phyloP scores from a whole-genome alignment of 176 grass and related monocot genomes.

The Pontederia paniculata region DNA sequence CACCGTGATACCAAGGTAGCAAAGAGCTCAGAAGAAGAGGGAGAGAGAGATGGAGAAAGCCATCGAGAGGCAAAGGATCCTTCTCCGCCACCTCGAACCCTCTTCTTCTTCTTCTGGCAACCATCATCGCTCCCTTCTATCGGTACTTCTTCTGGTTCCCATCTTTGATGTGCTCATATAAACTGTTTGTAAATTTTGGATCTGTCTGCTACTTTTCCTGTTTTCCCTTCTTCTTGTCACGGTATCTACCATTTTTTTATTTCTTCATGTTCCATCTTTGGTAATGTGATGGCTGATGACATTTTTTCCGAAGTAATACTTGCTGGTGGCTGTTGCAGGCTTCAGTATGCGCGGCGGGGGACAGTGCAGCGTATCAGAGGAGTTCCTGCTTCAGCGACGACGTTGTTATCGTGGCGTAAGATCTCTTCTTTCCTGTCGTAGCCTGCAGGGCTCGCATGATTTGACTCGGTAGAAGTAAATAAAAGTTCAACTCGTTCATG shows the following conservation, averaged over 20 bases:
- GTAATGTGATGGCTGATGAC: no score
- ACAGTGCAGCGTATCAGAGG: constrained; percentile 41
- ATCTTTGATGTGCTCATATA: constrained; percentile 12
- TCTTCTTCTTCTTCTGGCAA: background rate
- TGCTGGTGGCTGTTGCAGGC: constrained; percentile 26
- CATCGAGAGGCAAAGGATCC: constrained; percentile 64
- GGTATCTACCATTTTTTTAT: no score
- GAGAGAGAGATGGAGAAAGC: constrained; percentile 63
- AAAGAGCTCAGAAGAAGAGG: background rate
- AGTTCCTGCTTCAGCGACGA: constrained; percentile 58
- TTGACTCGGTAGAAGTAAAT: no score
- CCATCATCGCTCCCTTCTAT: constrained; percentile 12
- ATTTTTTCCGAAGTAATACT: background rate
- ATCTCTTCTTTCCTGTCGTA: background rate
- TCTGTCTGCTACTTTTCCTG: no score
- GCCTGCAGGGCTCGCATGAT: no score
- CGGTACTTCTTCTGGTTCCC: constrained; percentile 9
- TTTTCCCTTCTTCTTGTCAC: no score
- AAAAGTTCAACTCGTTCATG: no score
- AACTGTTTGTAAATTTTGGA: no score
- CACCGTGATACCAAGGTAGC: no score
- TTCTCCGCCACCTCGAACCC: constrained; percentile 62
- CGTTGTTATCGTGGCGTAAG: constrained; percentile 96
- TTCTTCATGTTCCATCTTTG: no score
- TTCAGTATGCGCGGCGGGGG: constrained; percentile 53